Percentiles rank a stretch among this genome's conserved stretches.
These are phyloP conservation scores for Ammopiptanthus mongolicus DNA, from an alignment of 306 rosid genomes.

Conservation along the genomic window DNA sequence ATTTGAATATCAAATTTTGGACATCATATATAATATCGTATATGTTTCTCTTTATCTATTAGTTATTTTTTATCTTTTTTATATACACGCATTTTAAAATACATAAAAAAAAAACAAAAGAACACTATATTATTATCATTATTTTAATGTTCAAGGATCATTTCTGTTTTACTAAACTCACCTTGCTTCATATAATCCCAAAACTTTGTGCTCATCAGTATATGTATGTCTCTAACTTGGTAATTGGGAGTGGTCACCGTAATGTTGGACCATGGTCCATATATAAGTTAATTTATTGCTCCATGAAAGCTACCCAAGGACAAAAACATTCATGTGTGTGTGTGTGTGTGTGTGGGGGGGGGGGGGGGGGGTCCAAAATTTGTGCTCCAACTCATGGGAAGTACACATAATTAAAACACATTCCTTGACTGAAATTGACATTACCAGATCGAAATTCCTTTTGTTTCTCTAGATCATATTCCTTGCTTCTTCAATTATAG, in stretches of 20 bases:
- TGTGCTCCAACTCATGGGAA: slow-evolving; percentile 27
- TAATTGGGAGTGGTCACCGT: neutral
- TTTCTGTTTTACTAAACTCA: neutral
- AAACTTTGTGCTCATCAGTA: neutral
- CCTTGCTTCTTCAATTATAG: slow-evolving; percentile 26
- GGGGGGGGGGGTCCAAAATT: slow-evolving; percentile 25
- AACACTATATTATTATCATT: no score
- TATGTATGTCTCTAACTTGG: neutral
- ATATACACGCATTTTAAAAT: no score
- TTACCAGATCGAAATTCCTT: slow-evolving; percentile 23
- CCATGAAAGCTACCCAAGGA: slow-evolving; percentile 24
- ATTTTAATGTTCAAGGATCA: no score
- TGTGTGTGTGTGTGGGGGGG: no score
- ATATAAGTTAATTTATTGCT: slow-evolving; percentile 7
- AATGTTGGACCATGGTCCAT: slow-evolving; percentile 10
- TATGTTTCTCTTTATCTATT: no score
- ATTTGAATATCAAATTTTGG: no score
- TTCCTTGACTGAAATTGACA: slow-evolving; percentile 32
- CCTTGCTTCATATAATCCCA: neutral
- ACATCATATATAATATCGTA: no score
- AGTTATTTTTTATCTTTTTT: no score
- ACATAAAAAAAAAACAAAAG: no score
- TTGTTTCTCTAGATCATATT: slow-evolving; percentile 31
- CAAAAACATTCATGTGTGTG: neutral
- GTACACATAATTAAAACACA: slow-evolving; percentile 9